phyloP scores from a whole-genome alignment of 352 stramenopile genomes.

The Vaucheria bursata region DNA sequence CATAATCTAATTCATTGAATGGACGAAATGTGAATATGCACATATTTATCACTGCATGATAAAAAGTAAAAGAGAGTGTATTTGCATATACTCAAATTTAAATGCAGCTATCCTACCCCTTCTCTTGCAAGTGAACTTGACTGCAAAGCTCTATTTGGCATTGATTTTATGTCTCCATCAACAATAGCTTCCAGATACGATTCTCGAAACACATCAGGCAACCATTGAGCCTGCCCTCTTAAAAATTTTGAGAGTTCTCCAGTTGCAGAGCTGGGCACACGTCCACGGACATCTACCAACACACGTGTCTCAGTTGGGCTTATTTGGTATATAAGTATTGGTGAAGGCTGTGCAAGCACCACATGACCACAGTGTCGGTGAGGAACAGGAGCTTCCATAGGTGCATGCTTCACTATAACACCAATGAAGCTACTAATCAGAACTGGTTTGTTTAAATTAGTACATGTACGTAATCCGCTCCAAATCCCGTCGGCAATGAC shows the following conservation, averaged over 20 bases:
- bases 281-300: constrained; percentile 52
- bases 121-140: neutral
- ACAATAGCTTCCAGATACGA: constrained; percentile 48
- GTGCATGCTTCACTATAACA: constrained; percentile 49
- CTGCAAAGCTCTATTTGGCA: constrained; percentile 52
- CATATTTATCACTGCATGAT: no score
- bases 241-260: constrained; percentile 47
- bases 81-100: no score
- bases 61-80: no score
- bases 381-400: constrained; percentile 49
- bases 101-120: no score
- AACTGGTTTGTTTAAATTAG: constrained; percentile 44
- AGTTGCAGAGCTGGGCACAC: constrained; percentile 38
- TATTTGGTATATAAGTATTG: constrained; percentile 54
- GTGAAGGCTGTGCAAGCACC: constrained; percentile 50
- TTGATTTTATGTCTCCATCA: constrained; percentile 50
- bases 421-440: constrained; percentile 52
- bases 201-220: constrained; percentile 45
- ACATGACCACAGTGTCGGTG: constrained; percentile 53
- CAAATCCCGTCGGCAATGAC: constrained; percentile 53
- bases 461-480: constrained; percentile 45
- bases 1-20: no score
- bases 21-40: no score
- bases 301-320: constrained; percentile 52
- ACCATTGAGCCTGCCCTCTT: constrained; percentile 45